Evolutionary conservation across 805 yeast species (phyloP), one percentile per base, ranked within the genome.

Genomic region (Suhomyces emberorum): DNA sequence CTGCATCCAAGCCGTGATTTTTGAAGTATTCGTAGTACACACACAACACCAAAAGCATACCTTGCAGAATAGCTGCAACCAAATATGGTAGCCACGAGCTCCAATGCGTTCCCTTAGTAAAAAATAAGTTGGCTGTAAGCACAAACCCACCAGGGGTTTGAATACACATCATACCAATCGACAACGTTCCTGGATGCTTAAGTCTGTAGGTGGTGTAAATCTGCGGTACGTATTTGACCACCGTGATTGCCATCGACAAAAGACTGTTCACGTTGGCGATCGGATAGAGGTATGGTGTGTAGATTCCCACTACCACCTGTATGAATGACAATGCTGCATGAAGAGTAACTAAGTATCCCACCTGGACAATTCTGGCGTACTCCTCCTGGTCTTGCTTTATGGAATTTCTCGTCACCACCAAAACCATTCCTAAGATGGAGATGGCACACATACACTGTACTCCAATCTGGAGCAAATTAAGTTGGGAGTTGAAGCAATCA

Each of bases 101-200:
- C 95, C 95, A 87, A 43, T 76, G 76, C 1, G 91, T 76, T 6
- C 87, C 93, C 28, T 83, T 83, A 31, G 88, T 77, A 41, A 76
- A 55, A 37, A 77, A 82, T 35, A 87, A 63, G 1, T 85, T 77
- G n/a, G 77, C 69, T 2, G 93, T 76, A 84, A 91, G 87, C 2
- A 86, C 38, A 44, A 74, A 82, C 12, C 95, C 95, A 11, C 96
- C 96, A 0, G 96, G 96, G 14, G 95, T 85, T 55, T 87, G 96
- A 44, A 88, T 72, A 28, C 79, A 62, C 91, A 87, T 83, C 88
- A 84, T 85, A 5, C 79, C 74, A 8, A 85, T 66, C 0, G 95
- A 84, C 15, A 87, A 66, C 1, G 88, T 80, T 7, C 95, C 96
- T 0, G 95, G 81, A 45, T 80, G 88, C 50, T 82, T 81, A 41